Evolutionary conservation across 2,329 filamentous ascomycete species (phyloP).

Genomic region (Nothomitra cinnamomea): DNA sequence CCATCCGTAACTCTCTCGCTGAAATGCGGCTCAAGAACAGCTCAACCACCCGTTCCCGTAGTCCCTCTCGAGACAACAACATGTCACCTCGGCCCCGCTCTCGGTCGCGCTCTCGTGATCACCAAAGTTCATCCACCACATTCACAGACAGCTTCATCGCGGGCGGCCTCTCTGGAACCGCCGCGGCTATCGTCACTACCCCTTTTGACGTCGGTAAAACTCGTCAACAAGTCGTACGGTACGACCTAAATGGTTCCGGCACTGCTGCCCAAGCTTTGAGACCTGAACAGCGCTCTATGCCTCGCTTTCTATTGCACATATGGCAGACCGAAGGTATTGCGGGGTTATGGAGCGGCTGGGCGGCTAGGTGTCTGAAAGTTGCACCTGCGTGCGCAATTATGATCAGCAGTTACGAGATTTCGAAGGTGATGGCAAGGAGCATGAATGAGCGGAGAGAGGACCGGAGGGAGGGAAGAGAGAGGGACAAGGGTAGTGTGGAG

Average conservation of each 20-base stretch:
- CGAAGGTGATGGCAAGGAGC: slow-evolving; percentile 68
- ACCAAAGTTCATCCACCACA: slow-evolving; percentile 56
- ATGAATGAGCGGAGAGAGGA: slow-evolving; percentile 44
- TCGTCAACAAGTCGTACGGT: slow-evolving; percentile 66
- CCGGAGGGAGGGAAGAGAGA: slow-evolving; percentile 18
- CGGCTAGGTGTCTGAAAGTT: slow-evolving; percentile 80
- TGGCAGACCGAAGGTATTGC: slow-evolving; percentile 65
- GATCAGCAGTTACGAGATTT: slow-evolving; percentile 95
- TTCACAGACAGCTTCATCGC: slow-evolving; percentile 82
- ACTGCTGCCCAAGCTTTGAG: slow-evolving; percentile 17
- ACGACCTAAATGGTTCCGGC: slow-evolving; percentile 25
- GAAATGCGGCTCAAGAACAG: slow-evolving; percentile 41
- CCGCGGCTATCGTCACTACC: slow-evolving; percentile 77
- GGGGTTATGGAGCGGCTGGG: slow-evolving; percentile 83
- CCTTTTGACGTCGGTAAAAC: slow-evolving; percentile 98
- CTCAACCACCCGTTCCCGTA: slow-evolving; percentile 8
- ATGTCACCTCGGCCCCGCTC: neutral
- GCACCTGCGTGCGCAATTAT: slow-evolving; percentile 96
- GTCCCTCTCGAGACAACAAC: slow-evolving; percentile 18
- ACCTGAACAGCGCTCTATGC: slow-evolving; percentile 66
- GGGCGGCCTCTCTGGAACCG: slow-evolving; percentile 64
- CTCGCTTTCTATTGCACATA: slow-evolving; percentile 75
- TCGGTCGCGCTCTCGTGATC: slow-evolving; percentile 10
- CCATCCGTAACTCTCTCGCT: slow-evolving; percentile 52
- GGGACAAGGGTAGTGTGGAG: slow-evolving; percentile 26